phyloP scores from a whole-genome alignment of 2,329 filamentous ascomycete species.

The Aureobasidium sp. region DNA sequence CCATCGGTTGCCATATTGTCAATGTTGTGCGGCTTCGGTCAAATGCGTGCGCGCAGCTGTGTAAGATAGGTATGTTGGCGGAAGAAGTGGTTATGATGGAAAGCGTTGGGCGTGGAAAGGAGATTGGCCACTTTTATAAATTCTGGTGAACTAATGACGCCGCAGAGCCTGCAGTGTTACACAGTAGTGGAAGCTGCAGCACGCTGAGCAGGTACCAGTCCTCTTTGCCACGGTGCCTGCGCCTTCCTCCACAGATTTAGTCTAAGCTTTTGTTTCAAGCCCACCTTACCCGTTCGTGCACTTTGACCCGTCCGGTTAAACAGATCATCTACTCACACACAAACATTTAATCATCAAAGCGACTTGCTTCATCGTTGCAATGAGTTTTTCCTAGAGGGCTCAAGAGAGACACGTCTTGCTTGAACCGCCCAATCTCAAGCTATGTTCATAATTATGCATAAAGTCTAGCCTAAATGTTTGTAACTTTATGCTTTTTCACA shows the following conservation, averaged over 20 bases:
- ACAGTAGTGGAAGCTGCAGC: slow-evolving; percentile 5
- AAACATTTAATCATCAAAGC: too few relatives aligned
- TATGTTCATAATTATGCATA: not conserved
- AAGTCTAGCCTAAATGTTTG: not conserved
- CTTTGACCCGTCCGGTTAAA: not conserved
- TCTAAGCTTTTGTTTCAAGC: not conserved
- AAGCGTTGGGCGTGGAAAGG: slow-evolving; percentile 2
- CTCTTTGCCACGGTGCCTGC: not conserved
- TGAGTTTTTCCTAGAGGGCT: too few relatives aligned
- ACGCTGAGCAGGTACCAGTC: slow-evolving; percentile 3
- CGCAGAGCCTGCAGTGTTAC: slow-evolving; percentile 9
- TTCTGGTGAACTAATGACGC: not conserved
- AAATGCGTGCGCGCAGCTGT: not conserved
- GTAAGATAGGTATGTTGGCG: not conserved
- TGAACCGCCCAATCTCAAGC: not conserved
- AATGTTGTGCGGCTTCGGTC: not conserved
- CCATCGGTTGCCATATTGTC: slow-evolving; percentile 4
- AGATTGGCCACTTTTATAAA: not conserved
- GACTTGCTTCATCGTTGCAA: not conserved
- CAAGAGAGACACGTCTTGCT: too few relatives aligned
- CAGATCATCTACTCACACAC: not conserved
- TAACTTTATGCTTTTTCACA: not conserved
- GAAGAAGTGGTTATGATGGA: not conserved
- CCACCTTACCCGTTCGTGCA: not conserved
- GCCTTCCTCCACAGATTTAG: not conserved